These are phyloP conservation scores for Ascochyta fabae DNA, from an alignment of 2,329 filamentous ascomycete genomes.

Conservation along the genomic window DNA sequence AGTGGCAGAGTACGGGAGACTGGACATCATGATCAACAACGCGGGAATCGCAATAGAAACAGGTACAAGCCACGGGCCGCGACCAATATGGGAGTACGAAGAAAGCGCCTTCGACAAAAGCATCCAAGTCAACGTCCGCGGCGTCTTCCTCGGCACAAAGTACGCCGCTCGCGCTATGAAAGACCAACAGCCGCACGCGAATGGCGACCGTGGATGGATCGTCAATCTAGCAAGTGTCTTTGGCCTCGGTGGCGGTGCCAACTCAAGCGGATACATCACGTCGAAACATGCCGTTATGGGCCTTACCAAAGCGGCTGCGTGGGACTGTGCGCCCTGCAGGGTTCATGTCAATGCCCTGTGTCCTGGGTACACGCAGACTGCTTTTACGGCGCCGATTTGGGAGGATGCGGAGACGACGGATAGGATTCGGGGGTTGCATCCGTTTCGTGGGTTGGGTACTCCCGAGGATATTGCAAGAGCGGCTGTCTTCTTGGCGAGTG, in stretches of 20 bases:
- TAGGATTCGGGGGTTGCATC: conserved; percentile 31
- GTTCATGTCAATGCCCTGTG: conserved; percentile 63
- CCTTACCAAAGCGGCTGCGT: conserved; percentile 57
- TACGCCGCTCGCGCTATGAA: conserved; percentile 59
- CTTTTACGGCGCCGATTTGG: conserved; percentile 34
- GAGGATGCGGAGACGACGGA: conserved; percentile 11
- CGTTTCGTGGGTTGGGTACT: conserved; percentile 39
- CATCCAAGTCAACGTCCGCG: conserved; percentile 48
- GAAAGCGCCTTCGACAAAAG: conserved; percentile 56
- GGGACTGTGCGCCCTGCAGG: conserved; percentile 57
- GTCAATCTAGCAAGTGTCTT: conserved; percentile 62
- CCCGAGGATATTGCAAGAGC: conserved; percentile 45
- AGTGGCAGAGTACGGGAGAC: conserved; percentile 55
- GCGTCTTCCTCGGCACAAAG: conserved; percentile 55
- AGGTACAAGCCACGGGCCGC: conserved; percentile 23
- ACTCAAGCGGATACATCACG: conserved; percentile 49
- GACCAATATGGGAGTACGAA: conserved; percentile 55
- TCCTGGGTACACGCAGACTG: conserved; percentile 54
- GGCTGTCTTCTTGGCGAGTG: conserved; percentile 56
- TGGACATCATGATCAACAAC: conserved; percentile 57
- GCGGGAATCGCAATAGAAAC: conserved; percentile 57
- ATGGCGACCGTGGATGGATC: conserved; percentile 57
- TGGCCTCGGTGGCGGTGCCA: conserved; percentile 1
- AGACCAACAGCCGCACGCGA: conserved; percentile 50
- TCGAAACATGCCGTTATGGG: conserved; percentile 60